Base-by-base conservation (phyloP, 257 asterid species). In the Orobanche coerulescens region DNA sequence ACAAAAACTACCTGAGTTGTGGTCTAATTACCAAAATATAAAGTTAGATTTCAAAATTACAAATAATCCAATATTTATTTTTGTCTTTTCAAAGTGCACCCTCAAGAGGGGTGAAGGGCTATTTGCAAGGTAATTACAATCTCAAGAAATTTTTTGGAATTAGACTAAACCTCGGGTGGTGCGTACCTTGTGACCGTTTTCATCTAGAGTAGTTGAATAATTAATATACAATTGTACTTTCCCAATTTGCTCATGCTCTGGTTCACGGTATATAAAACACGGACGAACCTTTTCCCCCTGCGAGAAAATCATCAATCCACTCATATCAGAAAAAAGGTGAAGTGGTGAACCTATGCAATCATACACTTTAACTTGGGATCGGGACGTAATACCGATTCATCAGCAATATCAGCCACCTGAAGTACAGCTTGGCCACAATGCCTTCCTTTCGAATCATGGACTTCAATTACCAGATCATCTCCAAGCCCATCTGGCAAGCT, bases 401-500 rank as follows among this genome's bases (percentile, higher is more conserved):
- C 97, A 69, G 95, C 85, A 69, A 92, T 80, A 76, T 86, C 91
- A 15, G 95, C 95, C 70, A 88, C 87, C 71, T 88, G 98, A 76
- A 91, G 87, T 25, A 81, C 75, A 30, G 83, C 90, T 40, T 82
- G 84, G 22, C 97, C 98, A 73, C 88, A 83, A 61, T 73, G 70
- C 47, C 75, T 83, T 57, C 95, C 96, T 64, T 86, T 92, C 14
- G 92, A 88, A 78, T 92, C 95, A 16, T 59, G 76, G 42, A 92
- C 86, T 74, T 92, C 95, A 60, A 92, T 70, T 26, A 92, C 70
- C 61, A 92, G 77, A 74, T 87, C 95, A 68, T 92, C 98, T 28
- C 89, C 97, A 40, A 86, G 75, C 56, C 97, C 95, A 68, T 92
- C 95, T 5, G 97, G 95, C 78, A 92, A 78, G 77, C 98, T 92